Base-by-base conservation (phyloP, 2,329 filamentous ascomycete species). In the Zarea fungicola region DNA sequence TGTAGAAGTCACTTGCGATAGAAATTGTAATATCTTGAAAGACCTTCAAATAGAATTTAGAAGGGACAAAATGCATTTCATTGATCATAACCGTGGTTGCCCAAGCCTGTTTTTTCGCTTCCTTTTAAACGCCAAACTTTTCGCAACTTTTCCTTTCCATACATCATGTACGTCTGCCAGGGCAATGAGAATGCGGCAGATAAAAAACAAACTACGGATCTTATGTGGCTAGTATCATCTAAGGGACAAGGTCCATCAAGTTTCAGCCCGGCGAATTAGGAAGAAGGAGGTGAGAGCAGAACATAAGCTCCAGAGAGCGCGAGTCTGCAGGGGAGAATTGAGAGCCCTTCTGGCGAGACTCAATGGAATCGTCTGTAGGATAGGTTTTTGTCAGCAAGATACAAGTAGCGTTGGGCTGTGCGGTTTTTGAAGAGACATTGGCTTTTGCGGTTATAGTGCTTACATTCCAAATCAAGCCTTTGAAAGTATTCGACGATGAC, bases 391-490 rank as follows among this genome's bases (percentile, higher is more conserved):
- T 41, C n/a, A 19, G 18, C 47, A 21, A 3, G n/a, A n/a, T n/a
- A n/a, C n/a, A n/a, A n/a, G n/a, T n/a, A n/a, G n/a, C n/a, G n/a
- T n/a, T n/a, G n/a, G n/a, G n/a, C n/a, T n/a, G n/a, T n/a, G n/a
- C n/a, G n/a, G n/a, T n/a, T n/a, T n/a, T n/a, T n/a, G n/a, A n/a
- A n/a, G n/a, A n/a, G n/a, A n/a, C n/a, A n/a, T n/a, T n/a, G n/a
- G n/a, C n/a, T n/a, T n/a, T n/a, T n/a, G n/a, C n/a, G n/a, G n/a
- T n/a, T n/a, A n/a, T n/a, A 16, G 6, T 13, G n/a, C 78, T 68
- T 65, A 83, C 81, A 78, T 48, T 76, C 78, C 1, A 85, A 64
- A 50, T 77, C 72, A 28, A 84, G 65, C 25, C 68, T 67, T 42
- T 78, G 67, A 56, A 83, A 84, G 54, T 80, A 85, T 21, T 67